Percentiles rank a stretch among this genome's conserved stretches.
Conservation (phyloP, 108 stramenopile genomes). For the Cyclotella kingstonii region DNA sequence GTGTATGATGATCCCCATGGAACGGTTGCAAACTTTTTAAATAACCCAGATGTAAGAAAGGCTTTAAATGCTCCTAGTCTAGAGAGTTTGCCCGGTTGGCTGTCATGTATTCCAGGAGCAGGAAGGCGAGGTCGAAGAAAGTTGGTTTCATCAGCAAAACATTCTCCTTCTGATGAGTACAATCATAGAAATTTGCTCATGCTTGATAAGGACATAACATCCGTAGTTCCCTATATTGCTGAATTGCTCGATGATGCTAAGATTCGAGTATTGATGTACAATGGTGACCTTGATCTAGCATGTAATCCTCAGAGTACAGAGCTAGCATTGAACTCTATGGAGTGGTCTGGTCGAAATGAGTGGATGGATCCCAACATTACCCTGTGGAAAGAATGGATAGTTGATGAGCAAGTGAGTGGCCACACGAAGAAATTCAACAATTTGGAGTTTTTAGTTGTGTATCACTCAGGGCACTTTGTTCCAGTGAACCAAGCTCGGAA, state of each 20-base stretch:
- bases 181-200: constrained; percentile 33
- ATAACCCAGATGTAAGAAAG: constrained; percentile 52
- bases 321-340: constrained; percentile 55
- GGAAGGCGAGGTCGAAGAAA: constrained; percentile 54
- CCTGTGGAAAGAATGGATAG: constrained; percentile 55
- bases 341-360: constrained; percentile 54
- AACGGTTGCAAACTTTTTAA: constrained; percentile 46
- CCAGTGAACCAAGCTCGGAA: constrained; percentile 58
- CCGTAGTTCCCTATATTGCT: constrained; percentile 65
- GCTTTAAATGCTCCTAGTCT: constrained; percentile 53
- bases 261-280: constrained; percentile 66
- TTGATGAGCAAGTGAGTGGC: constrained; percentile 47
- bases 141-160: too few species aligned
- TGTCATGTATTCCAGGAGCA: constrained; percentile 61
- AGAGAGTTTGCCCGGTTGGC: constrained; percentile 35
- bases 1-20: constrained; percentile 22
- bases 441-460: constrained; percentile 59
- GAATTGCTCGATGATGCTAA: constrained; percentile 70
- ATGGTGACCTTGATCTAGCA: constrained; percentile 71
- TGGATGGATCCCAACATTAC: constrained; percentile 46
- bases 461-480: constrained; percentile 69
- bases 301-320: constrained; percentile 60
- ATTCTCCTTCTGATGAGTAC: too few species aligned
- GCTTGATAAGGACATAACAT: constrained; percentile 57
- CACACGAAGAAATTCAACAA: constrained; percentile 52